Evolutionary conservation across 2,329 filamentous ascomycete genomes (phyloP).

Genomic region (Beauveria pseudobassiana): DNA sequence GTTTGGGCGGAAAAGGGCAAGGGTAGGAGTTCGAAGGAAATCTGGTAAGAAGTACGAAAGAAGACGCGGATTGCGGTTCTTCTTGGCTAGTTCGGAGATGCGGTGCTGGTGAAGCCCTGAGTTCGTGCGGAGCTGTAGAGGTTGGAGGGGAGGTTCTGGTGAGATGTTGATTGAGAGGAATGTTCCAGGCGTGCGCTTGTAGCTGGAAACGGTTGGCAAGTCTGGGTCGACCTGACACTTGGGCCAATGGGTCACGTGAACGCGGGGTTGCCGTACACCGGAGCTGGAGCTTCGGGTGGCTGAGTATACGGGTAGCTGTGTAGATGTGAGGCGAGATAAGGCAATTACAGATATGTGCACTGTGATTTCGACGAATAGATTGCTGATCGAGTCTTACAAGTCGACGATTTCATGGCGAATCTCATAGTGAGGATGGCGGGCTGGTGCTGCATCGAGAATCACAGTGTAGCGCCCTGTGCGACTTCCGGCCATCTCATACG

Average conservation of each 20-base stretch:
- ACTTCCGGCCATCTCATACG: neutral
- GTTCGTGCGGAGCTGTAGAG: constrained; percentile 6
- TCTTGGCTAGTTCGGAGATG: neutral
- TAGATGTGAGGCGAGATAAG: neutral
- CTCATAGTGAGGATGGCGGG: neutral
- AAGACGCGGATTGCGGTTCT: neutral
- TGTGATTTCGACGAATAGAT: neutral
- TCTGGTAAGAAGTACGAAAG: neutral
- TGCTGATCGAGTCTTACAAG: neutral
- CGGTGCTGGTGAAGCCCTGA: neutral
- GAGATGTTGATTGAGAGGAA: constrained; percentile 10
- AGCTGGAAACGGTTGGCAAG: constrained; percentile 2
- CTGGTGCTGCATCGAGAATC: neutral
- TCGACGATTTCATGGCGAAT: neutral
- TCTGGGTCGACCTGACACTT: neutral
- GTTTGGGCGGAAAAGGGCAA: neutral
- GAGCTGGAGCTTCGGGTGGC: neutral
- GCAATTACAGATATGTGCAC: neutral
- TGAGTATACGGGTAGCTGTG: neutral
- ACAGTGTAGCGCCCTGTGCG: neutral
- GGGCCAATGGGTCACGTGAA: constrained; percentile 25
- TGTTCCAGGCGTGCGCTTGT: constrained; percentile 4
- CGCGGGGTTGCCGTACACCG: constrained; percentile 20
- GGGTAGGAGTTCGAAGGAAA: neutral
- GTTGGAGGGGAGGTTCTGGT: constrained; percentile 3